phyloP scores from a whole-genome alignment of 495 filamentous ascomycete species.

The Daldinia grandis region DNA sequence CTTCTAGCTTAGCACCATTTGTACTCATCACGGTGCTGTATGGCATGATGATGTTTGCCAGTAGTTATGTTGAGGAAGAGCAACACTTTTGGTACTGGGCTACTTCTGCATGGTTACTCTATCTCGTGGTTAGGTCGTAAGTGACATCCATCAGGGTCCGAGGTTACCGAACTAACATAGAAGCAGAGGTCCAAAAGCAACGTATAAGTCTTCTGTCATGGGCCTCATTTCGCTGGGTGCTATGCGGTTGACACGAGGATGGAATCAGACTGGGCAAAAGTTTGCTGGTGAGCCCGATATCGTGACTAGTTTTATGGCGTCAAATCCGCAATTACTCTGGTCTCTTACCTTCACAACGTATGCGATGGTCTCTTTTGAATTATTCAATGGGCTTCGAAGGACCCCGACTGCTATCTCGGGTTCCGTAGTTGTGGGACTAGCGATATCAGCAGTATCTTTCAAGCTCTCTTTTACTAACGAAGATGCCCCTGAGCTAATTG shows the following conservation, averaged over 20 bases:
- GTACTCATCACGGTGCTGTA: constrained; percentile 64
- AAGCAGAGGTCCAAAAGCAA: constrained; percentile 22
- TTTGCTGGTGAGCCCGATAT: constrained; percentile 89
- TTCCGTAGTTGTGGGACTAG: constrained; percentile 48
- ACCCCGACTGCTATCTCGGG: constrained; percentile 44
- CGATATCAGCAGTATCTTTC: constrained; percentile 74
- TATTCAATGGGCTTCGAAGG: constrained; percentile 48
- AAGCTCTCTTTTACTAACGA: constrained; percentile 82
- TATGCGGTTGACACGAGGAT: constrained; percentile 73
- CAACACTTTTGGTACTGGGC: constrained; percentile 99
- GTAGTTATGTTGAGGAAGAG: constrained; percentile 97
- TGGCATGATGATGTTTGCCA: constrained; percentile 93
- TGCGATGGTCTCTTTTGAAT: constrained; percentile 48
- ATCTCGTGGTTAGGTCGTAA: constrained; percentile 63
- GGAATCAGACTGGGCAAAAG: constrained; percentile 98
- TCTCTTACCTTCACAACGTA: constrained; percentile 76
- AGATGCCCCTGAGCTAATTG: constrained; percentile 85
- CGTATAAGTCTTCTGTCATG: constrained; percentile 7
- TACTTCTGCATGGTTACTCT: constrained; percentile 77
- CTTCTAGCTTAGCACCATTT: constrained; percentile 41
- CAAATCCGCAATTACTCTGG: constrained; percentile 75
- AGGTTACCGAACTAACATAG: constrained; percentile 15
- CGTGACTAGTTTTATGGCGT: constrained; percentile 69
- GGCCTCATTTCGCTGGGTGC: constrained; percentile 50
- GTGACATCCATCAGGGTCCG: background rate